A percentile compares a stretch with the other conserved stretches of the same genome.
Evolutionary conservation across 768 basidiomycete genomes (phyloP).

Genomic region (Collybia mongolica): DNA sequence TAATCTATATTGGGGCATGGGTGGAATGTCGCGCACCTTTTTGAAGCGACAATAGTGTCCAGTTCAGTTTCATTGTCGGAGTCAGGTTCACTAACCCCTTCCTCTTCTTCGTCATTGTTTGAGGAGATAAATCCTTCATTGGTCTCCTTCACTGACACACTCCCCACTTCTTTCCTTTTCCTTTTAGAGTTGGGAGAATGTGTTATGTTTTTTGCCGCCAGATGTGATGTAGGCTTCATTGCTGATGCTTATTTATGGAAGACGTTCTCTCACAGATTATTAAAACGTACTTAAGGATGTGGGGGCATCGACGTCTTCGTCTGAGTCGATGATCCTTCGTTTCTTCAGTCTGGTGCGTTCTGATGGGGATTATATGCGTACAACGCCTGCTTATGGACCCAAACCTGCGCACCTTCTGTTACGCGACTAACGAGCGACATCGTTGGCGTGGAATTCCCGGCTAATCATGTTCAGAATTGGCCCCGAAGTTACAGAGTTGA

Average conservation of each 20-base stretch:
- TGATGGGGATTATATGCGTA: constrained; percentile 5
- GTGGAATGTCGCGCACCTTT: constrained; percentile 46
- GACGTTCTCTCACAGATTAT: no score
- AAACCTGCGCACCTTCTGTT: no score
- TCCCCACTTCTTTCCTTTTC: constrained; percentile 22
- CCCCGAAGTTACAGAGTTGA: background rate
- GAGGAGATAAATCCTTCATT: constrained; percentile 16
- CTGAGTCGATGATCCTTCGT: constrained; percentile 52
- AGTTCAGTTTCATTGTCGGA: constrained; percentile 29
- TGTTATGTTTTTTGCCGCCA: background rate
- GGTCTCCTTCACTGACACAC: constrained; percentile 27
- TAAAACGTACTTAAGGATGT: constrained; percentile 2
- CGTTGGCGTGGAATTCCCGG: constrained; percentile 42
- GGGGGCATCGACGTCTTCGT: constrained; percentile 42
- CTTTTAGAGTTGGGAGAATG: constrained; percentile 17
- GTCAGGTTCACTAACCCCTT: constrained; percentile 28
- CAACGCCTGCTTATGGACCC: background rate
- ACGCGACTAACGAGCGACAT: constrained; percentile 7
- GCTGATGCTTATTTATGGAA: background rate
- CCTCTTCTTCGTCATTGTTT: constrained; percentile 30
- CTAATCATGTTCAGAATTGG: constrained; percentile 14
- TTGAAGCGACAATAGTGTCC: constrained; percentile 48
- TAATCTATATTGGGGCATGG: background rate
- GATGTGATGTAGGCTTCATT: background rate
- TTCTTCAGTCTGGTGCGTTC: constrained; percentile 44